A percentile compares a stretch with the other conserved stretches of the same genome.
phyloP scores from a whole-genome alignment of 257 asterid species.

The Nicotiana knightiana region DNA sequence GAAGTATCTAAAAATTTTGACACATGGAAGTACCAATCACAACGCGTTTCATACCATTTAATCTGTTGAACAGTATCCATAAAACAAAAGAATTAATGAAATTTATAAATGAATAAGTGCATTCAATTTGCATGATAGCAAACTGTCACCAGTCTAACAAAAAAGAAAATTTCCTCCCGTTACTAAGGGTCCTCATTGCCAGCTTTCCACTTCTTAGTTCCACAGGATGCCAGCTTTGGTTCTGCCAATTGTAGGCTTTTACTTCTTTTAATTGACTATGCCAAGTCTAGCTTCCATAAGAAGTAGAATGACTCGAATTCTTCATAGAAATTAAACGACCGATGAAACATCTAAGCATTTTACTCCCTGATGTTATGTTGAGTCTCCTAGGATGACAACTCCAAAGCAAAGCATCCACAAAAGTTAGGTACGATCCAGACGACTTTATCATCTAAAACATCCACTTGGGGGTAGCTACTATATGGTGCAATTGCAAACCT shows the following conservation, averaged over 20 bases:
- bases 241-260: no score
- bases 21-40: no score
- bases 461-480: background rate
- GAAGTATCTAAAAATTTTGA: no score
- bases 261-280: no score
- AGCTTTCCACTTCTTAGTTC: background rate
- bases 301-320: no score
- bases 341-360: no score
- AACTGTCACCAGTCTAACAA: background rate
- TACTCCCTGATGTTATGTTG: no score
- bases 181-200: background rate
- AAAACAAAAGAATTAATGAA: background rate
- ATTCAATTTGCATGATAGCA: background rate
- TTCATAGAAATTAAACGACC: background rate
- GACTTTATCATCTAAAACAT: background rate
- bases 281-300: no score
- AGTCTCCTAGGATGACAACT: no score
- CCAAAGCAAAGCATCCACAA: background rate
- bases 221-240: background rate
- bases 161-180: background rate
- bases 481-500: background rate
- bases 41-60: no score
- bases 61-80: no score
- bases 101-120: background rate
- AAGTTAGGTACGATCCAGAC: background rate